Base-by-base conservation (phyloP, 2,329 filamentous ascomycete genomes). In the Neophaeococcomyces aloes region DNA sequence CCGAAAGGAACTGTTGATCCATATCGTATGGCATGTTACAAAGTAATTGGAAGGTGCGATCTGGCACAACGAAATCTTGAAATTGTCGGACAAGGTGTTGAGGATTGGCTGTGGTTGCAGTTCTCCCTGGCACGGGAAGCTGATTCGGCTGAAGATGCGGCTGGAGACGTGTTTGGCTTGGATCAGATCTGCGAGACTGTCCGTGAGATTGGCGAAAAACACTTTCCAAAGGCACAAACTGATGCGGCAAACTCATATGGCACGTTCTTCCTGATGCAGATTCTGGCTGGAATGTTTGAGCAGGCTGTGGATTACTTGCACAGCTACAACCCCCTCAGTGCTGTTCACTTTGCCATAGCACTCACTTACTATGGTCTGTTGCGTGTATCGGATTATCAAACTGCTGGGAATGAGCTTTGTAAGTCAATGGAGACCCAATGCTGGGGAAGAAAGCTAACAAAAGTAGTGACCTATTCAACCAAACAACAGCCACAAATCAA, bases 21-120 rank as follows among this genome's bases (percentile, higher is more conserved):
- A 19, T 98, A 93, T 68, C 81, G 87, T 42, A 88, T 94, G 79
- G 88, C 89, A 37, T 95, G 91, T 62, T 96, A 96, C 73, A 96
- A 98, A 71, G 81, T 98, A 49, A 83, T 98, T 55, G 91, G 93
- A 35, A 86, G 78, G 38, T 81, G 77, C 57, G 78, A 81, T 50
- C 65, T 81, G 46, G 67, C 63, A 37, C 68, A 70, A 33, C 68
- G 75, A 43, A 75, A 66, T 47, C 62, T 81, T 29, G 75, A 78
- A 34, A 65, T 67, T 3, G 69, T 81, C 48, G 73, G 67, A 32
- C 74, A 76, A 56, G 71, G 69, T 27, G 74, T 79, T 55, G 76
- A 80, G 53, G 78, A 81, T 53, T 81, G 76, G 76, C 69, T 79
- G 49, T 81, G 78, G 78, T 58, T 81, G 45, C 77, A 81, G 48